These are phyloP conservation scores for Hyaloscypha finlandica DNA, from an alignment of 495 filamentous ascomycete species.

Conservation along the genomic window DNA sequence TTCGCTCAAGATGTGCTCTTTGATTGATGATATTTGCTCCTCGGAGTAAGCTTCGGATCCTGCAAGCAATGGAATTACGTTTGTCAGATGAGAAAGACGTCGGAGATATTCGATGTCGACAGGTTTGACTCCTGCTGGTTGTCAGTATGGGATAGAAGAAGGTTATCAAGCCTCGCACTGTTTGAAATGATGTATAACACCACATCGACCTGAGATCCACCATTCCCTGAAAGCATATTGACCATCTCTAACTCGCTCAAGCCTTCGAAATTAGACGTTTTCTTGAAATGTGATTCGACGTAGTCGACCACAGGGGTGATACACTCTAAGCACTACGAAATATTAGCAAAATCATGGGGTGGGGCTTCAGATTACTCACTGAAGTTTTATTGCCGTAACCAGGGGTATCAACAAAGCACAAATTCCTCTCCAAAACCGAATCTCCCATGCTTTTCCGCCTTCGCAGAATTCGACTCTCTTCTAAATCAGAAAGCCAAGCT, in stretches of 20 bases:
- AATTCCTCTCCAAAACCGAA: conserved; percentile 83
- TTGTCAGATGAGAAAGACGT: conserved; percentile 74
- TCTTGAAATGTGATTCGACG: conserved; percentile 71
- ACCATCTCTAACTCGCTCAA: conserved; percentile 74
- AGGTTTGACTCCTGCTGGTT: conserved; percentile 60
- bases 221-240: conserved; percentile 78
- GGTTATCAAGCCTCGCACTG: conserved; percentile 47
- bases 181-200: conserved; percentile 78
- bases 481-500: conserved; percentile 90
- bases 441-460: conserved; percentile 81
- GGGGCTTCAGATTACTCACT: conserved; percentile 37
- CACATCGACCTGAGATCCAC: conserved; percentile 86
- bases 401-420: conserved; percentile 93
- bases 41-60: conserved; percentile 70
- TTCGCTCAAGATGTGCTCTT: conserved; percentile 60
- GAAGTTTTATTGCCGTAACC: conserved; percentile 66
- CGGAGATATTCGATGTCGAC: conserved; percentile 78
- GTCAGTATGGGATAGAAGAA: conserved; percentile 26
- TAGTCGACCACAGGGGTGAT: conserved; percentile 73
- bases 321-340: conserved; percentile 55
- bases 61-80: conserved; percentile 82
- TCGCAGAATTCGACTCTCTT: conserved; percentile 67
- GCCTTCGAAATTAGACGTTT: conserved; percentile 57
- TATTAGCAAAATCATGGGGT: conserved; percentile 15
- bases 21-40: conserved; percentile 61